phyloP scores from a whole-genome alignment of 2,329 filamentous ascomycete genomes.

The Aspergillus felis region DNA sequence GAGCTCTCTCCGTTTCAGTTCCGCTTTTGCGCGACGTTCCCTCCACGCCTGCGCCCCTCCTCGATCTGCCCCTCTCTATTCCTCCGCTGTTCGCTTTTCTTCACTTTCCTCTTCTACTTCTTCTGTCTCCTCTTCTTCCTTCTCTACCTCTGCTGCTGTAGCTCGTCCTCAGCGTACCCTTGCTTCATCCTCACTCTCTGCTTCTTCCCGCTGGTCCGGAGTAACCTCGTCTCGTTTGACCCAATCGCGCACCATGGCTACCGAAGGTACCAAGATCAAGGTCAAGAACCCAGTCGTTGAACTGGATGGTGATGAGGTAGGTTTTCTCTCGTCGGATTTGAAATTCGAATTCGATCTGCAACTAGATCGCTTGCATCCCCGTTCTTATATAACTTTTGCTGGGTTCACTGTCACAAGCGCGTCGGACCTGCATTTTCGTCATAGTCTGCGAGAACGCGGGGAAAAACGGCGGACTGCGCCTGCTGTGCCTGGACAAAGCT shows the following conservation, averaged over 20 bases:
- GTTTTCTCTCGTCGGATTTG: slow-evolving; percentile 7
- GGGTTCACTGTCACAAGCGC: background rate
- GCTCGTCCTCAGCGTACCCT: slow-evolving; percentile 24
- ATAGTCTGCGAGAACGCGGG: slow-evolving; percentile 24
- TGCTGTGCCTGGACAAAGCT: slow-evolving; percentile 12
- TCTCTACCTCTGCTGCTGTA: slow-evolving; percentile 22
- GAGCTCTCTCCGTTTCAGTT: slow-evolving; percentile 37
- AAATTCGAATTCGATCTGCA: background rate
- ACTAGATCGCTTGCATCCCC: slow-evolving; percentile 2
- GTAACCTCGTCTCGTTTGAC: slow-evolving; percentile 24
- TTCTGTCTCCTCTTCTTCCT: slow-evolving; percentile 22
- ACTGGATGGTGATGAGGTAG: slow-evolving; percentile 74
- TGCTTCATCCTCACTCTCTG: slow-evolving; percentile 20
- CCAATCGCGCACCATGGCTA: slow-evolving; percentile 46
- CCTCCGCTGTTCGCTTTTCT: slow-evolving; percentile 20
- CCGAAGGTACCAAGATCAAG: slow-evolving; percentile 78
- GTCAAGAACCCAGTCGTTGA: slow-evolving; percentile 99
- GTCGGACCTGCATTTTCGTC: slow-evolving; percentile 22
- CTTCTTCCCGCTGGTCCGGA: slow-evolving; percentile 29
- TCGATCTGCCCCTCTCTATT: slow-evolving; percentile 25
- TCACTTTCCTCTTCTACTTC: slow-evolving; percentile 13
- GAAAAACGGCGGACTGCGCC: slow-evolving; percentile 26
- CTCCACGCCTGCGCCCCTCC: slow-evolving; percentile 22
- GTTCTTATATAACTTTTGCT: slow-evolving; percentile 6
- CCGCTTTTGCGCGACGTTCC: slow-evolving; percentile 36